Percentiles rank a stretch among this genome's conserved stretches.
These are phyloP conservation scores for Psilocybe subaeruginosa DNA, from an alignment of 768 basidiomycete genomes.

Conservation along the genomic window DNA sequence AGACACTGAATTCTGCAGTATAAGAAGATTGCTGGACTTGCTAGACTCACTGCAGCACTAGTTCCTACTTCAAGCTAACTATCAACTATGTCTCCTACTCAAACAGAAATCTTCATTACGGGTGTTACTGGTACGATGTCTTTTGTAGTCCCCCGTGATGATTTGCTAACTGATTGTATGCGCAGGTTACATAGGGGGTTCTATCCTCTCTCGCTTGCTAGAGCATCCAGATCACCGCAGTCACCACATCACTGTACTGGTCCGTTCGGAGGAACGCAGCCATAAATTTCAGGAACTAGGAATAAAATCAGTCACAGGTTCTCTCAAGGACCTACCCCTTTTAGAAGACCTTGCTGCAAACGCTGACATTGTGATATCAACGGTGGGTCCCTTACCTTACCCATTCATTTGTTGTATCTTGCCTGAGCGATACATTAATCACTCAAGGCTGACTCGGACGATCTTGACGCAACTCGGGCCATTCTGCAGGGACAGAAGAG, in stretches of 20 bases:
- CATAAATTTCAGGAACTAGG: slow-evolving; percentile 38
- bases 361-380: slow-evolving; percentile 47
- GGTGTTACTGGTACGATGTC: slow-evolving; percentile 41
- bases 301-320: slow-evolving; percentile 43
- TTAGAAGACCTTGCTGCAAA: slow-evolving; percentile 46
- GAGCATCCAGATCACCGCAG: slow-evolving; percentile 32
- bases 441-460: slow-evolving; percentile 43
- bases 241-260: slow-evolving; percentile 46
- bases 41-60: no score
- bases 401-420: neutral
- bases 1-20: no score
- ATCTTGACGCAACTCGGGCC: slow-evolving; percentile 44
- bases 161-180: neutral
- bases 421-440: neutral
- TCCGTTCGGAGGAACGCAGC: slow-evolving; percentile 49
- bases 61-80: no score
- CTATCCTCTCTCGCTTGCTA: slow-evolving; percentile 45
- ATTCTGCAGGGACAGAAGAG: slow-evolving; percentile 57
- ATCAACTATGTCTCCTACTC: no score
- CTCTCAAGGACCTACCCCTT: slow-evolving; percentile 43
- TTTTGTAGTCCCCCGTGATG: neutral
- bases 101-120: slow-evolving; percentile 35
- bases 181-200: slow-evolving; percentile 52
- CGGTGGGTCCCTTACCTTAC: slow-evolving; percentile 26
- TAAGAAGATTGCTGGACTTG: no score